phyloP scores from a whole-genome alignment of 2,329 filamentous ascomycete genomes.

The Cladosporium sp. region DNA sequence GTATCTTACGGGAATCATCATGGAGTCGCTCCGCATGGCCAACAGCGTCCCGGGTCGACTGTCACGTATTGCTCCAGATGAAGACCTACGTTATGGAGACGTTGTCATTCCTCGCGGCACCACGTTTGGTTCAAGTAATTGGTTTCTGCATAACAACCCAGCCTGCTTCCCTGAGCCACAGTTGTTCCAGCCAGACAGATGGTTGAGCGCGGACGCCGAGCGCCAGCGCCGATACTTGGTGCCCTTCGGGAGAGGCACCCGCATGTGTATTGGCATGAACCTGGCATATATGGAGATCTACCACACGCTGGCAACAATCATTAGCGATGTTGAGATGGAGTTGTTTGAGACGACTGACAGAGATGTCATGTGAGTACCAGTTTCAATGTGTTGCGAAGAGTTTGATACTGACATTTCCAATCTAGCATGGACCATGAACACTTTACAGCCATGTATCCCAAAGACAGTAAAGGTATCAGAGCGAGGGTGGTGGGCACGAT shows the following conservation, averaged over 20 bases:
- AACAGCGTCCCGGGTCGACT: constrained; percentile 18
- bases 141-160: constrained; percentile 21
- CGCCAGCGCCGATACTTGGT: neutral
- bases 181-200: constrained; percentile 23
- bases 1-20: constrained; percentile 15
- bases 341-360: constrained; percentile 21
- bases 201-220: constrained; percentile 9
- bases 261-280: constrained; percentile 6
- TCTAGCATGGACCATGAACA: neutral
- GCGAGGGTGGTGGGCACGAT: neutral
- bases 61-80: constrained; percentile 22
- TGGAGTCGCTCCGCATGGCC: constrained; percentile 24
- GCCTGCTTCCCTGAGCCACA: constrained; percentile 19
- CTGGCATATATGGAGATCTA: constrained; percentile 34
- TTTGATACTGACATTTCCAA: neutral
- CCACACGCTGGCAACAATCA: constrained; percentile 28
- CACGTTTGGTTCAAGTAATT: constrained; percentile 18
- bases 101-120: constrained; percentile 19
- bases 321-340: constrained; percentile 31
- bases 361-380: constrained; percentile 16
- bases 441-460: neutral
- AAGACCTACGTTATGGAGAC: constrained; percentile 16
- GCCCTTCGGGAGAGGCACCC: neutral
- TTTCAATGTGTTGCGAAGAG: neutral
- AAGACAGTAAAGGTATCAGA: constrained; percentile 1